Evolutionary conservation across 2,329 filamentous ascomycete genomes (phyloP).

Genomic region (Aspergillus pseudonomiae): DNA sequence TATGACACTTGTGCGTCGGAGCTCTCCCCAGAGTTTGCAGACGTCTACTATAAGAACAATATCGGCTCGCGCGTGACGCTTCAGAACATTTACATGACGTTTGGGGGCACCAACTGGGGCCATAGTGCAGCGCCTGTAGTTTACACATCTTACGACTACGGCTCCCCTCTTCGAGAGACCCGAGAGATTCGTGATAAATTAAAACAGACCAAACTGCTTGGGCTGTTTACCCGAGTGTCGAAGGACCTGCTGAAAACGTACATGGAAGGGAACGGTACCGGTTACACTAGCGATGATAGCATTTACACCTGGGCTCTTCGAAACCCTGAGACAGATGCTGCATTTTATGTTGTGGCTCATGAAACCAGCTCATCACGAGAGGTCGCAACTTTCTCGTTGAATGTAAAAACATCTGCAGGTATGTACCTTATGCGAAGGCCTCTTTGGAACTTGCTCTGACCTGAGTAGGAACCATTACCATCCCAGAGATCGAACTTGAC

Average conservation of each 20-base stretch:
- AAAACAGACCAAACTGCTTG: slow-evolving; percentile 58
- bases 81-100: slow-evolving; percentile 56
- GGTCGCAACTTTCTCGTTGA: slow-evolving; percentile 51
- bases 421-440: slow-evolving; percentile 33
- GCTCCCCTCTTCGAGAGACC: slow-evolving; percentile 57
- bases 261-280: slow-evolving; percentile 60
- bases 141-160: slow-evolving; percentile 51
- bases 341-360: slow-evolving; percentile 57
- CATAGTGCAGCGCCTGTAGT: slow-evolving; percentile 55
- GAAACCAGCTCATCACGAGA: slow-evolving; percentile 48
- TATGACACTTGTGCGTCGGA: slow-evolving; percentile 55
- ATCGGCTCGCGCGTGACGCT: slow-evolving; percentile 55
- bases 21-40: slow-evolving; percentile 52
- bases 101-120: slow-evolving; percentile 61
- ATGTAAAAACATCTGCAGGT: slow-evolving; percentile 53
- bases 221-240: slow-evolving; percentile 57
- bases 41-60: slow-evolving; percentile 62
- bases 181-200: slow-evolving; percentile 57
- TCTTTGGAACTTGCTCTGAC: neutral
- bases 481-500: slow-evolving; percentile 52
- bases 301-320: slow-evolving; percentile 57
- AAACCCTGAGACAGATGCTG: slow-evolving; percentile 53
- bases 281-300: slow-evolving; percentile 44
- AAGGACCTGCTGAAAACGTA: slow-evolving; percentile 54
- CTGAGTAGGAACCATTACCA: slow-evolving; percentile 24